Evolutionary conservation across 1,284 basidiomycete genomes (phyloP).

Genomic region (Cystobasidium pallidum): DNA sequence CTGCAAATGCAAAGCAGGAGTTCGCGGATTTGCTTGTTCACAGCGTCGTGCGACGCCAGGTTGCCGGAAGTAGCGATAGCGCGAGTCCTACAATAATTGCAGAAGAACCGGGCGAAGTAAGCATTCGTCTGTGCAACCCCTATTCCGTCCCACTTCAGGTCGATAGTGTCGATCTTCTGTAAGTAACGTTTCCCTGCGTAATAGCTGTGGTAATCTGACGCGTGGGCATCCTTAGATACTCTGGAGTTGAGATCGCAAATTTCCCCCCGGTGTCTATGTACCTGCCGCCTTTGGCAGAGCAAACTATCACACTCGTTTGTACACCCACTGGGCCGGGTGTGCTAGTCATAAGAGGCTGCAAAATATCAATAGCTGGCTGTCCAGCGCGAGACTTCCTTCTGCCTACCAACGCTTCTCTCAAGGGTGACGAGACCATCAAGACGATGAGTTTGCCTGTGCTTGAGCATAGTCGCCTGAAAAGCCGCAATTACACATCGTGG

Average conservation of each 20-base stretch:
- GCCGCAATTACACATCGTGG: neutral
- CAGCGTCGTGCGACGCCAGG: slow-evolving; percentile 70
- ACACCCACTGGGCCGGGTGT: slow-evolving; percentile 69
- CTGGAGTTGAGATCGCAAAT: slow-evolving; percentile 74
- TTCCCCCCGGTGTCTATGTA: slow-evolving; percentile 1
- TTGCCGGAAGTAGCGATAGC: slow-evolving; percentile 65
- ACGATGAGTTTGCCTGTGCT: neutral
- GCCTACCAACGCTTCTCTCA: slow-evolving; percentile 62
- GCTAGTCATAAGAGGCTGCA: slow-evolving; percentile 75
- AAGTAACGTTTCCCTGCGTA: slow-evolving; percentile 44
- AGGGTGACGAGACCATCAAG: neutral
- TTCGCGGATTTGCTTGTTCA: slow-evolving; percentile 77
- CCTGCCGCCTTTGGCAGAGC: slow-evolving; percentile 58
- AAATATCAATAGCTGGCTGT: slow-evolving; percentile 75
- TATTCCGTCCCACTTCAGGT: slow-evolving; percentile 88
- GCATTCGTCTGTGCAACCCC: slow-evolving; percentile 84
- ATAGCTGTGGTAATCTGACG: slow-evolving; percentile 32
- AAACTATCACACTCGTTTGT: slow-evolving; percentile 66
- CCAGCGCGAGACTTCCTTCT: slow-evolving; percentile 72
- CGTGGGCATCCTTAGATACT: slow-evolving; percentile 64
- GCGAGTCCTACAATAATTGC: slow-evolving; percentile 72
- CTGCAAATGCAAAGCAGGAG: slow-evolving; percentile 24
- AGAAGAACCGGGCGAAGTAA: slow-evolving; percentile 78
- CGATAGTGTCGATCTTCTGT: slow-evolving; percentile 79
- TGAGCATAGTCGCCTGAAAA: neutral